These are phyloP conservation scores for Penicillium parvum DNA, from an alignment of 495 filamentous ascomycete species.

Conservation along the genomic window DNA sequence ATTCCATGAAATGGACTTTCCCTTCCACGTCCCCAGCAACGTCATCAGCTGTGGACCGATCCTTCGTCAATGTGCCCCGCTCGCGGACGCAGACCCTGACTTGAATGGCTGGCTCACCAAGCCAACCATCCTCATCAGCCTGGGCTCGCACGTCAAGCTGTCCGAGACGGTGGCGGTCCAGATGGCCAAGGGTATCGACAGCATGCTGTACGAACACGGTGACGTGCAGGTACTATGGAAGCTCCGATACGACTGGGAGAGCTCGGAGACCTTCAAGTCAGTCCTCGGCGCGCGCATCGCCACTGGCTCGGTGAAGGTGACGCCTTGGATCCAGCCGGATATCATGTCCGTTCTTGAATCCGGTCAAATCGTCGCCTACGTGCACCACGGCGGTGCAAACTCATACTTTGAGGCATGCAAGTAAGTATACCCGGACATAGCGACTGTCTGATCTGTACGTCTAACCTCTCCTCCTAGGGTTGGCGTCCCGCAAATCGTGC, in stretches of 20 bases:
- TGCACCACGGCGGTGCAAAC: conserved; percentile 52
- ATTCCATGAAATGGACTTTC: conserved; percentile 43
- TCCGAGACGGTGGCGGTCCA: conserved; percentile 33
- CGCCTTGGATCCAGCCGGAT: conserved; percentile 45
- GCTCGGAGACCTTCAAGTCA: conserved; percentile 9
- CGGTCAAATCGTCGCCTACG: conserved; percentile 42
- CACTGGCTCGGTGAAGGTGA: conserved; percentile 22
- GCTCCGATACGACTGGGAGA: conserved; percentile 29
- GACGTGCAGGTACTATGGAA: conserved; percentile 49
- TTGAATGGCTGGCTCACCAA: conserved; percentile 42
- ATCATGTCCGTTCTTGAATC: conserved; percentile 43
- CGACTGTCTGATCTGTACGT: neutral
- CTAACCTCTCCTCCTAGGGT: conserved; percentile 27
- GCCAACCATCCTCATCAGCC: conserved; percentile 48
- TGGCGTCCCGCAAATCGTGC: conserved; percentile 47
- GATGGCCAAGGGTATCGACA: conserved; percentile 33
- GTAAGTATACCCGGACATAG: conserved; percentile 24
- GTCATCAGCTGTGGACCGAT: conserved; percentile 48
- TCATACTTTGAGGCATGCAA: conserved; percentile 51
- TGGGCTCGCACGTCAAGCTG: conserved; percentile 41
- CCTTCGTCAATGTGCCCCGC: conserved; percentile 27
- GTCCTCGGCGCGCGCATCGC: conserved; percentile 14
- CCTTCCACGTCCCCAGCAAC: conserved; percentile 36
- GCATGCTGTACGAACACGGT: conserved; percentile 23
- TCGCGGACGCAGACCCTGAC: conserved; percentile 36